These are phyloP conservation scores for Suillus sp. DNA, from an alignment of 768 basidiomycete genomes.

Conservation along the genomic window DNA sequence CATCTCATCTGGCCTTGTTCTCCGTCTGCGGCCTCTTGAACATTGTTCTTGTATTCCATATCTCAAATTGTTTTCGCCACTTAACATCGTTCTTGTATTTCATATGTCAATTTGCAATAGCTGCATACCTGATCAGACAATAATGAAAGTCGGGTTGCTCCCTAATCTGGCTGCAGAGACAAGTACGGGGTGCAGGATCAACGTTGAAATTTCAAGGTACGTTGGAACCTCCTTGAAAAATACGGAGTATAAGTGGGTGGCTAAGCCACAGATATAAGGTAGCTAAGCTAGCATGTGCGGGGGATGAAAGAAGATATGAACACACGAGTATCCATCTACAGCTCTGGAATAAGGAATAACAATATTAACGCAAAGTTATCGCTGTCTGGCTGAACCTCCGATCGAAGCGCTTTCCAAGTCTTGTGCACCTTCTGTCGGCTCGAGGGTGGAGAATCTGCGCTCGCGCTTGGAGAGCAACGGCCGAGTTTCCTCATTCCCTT, in stretches of 20 bases:
- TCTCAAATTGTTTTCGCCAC: not conserved
- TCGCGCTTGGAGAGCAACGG: not conserved
- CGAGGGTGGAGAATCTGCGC: constrained; percentile 51
- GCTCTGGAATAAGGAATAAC: not conserved
- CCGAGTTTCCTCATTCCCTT: constrained; percentile 18
- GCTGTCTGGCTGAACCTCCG: constrained; percentile 39
- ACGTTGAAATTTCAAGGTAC: not conserved
- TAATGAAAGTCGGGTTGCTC: not conserved
- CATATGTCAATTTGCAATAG: not conserved
- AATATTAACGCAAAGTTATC: not conserved
- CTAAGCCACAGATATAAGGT: not conserved
- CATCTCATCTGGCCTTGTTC: not conserved
- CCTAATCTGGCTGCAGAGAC: not conserved
- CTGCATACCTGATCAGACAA: not conserved
- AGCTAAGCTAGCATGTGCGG: not conserved
- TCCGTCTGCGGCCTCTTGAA: too few species aligned
- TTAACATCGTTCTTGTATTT: not conserved
- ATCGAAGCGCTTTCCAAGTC: constrained; percentile 49
- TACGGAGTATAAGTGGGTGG: not conserved
- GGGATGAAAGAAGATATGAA: not conserved
- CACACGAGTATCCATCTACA: not conserved
- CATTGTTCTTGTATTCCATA: not conserved
- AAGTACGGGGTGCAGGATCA: not conserved
- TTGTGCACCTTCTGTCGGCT: constrained; percentile 47
- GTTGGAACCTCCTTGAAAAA: not conserved